These are phyloP conservation scores for Capsicum rhomboideum DNA, from an alignment of 257 asterid species.

Conservation along the genomic window DNA sequence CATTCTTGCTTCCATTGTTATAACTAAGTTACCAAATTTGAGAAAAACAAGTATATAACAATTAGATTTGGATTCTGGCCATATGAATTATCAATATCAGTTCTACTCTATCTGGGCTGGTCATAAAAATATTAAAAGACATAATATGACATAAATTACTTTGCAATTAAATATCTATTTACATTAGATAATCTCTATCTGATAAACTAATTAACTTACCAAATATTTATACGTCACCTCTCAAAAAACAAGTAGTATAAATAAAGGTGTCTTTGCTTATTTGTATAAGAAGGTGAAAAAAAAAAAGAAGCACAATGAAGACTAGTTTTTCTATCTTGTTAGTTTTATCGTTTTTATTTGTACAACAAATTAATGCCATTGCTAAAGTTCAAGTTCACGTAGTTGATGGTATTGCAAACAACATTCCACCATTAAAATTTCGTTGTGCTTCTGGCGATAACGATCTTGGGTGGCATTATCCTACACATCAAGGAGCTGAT, in stretches of 20 bases:
- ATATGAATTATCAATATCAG: too few relatives aligned
- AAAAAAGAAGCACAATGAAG: background rate
- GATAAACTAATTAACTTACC: too few relatives aligned
- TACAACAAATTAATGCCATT: background rate
- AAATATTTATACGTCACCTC: too few relatives aligned
- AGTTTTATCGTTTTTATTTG: background rate
- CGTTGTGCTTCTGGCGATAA: background rate
- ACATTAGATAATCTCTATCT: too few relatives aligned
- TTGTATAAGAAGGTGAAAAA: background rate
- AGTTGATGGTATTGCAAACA: background rate
- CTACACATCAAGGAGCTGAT: background rate
- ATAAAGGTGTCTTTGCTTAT: background rate
- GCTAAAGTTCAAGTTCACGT: background rate
- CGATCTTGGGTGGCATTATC: background rate
- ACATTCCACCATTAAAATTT: background rate
- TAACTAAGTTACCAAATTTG: too few relatives aligned
- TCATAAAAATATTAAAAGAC: too few relatives aligned
- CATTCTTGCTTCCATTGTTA: too few relatives aligned
- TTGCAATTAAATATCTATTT: too few relatives aligned
- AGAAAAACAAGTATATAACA: too few relatives aligned
- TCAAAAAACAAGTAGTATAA: background rate
- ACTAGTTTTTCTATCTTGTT: background rate
- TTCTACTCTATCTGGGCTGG: too few relatives aligned
- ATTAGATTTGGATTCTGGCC: too few relatives aligned
- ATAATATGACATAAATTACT: too few relatives aligned